Percentiles rank a stretch among this genome's conserved stretches.
Evolutionary conservation across 768 basidiomycete species (phyloP).

Genomic region (Pleurotus eryngii): DNA sequence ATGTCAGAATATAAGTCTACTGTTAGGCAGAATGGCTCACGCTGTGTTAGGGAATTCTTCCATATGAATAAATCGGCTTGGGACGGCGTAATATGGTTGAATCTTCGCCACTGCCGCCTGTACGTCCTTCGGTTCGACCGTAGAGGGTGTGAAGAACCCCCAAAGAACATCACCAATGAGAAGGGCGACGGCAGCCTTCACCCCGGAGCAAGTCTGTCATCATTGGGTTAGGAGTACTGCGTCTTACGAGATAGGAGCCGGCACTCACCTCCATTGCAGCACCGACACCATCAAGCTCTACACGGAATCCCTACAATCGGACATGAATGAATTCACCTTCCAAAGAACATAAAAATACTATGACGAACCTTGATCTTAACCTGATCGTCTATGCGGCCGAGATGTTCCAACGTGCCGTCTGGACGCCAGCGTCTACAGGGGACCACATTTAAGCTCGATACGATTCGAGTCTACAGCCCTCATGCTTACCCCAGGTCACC

Average conservation of each 20-base stretch:
- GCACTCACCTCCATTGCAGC: constrained; percentile 51
- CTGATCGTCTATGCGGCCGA: constrained; percentile 60
- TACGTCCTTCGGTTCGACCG: constrained; percentile 27
- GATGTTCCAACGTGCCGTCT: constrained; percentile 52
- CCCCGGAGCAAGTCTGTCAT: constrained; percentile 34
- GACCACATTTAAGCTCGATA: neutral
- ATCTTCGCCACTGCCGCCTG: constrained; percentile 31
- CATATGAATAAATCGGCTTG: constrained; percentile 39
- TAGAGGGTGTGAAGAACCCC: constrained; percentile 42
- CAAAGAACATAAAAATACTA: neutral
- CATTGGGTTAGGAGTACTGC: neutral
- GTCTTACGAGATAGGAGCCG: neutral
- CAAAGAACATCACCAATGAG: constrained; percentile 47
- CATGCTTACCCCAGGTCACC: constrained; percentile 43
- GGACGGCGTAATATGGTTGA: constrained; percentile 49
- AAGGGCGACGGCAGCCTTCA: constrained; percentile 45
- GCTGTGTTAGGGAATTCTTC: constrained; percentile 49
- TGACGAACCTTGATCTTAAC: constrained; percentile 48
- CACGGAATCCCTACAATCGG: constrained; percentile 43
- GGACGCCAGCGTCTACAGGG: constrained; percentile 34
- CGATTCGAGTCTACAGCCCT: neutral
- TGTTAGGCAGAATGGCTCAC: constrained; percentile 26
- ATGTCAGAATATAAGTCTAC: neutral
- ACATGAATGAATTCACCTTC: neutral
- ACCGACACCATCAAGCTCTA: constrained; percentile 60